Evolutionary conservation across 2,329 filamentous ascomycete genomes (phyloP).

Genomic region (Mollisiaceae sp.): DNA sequence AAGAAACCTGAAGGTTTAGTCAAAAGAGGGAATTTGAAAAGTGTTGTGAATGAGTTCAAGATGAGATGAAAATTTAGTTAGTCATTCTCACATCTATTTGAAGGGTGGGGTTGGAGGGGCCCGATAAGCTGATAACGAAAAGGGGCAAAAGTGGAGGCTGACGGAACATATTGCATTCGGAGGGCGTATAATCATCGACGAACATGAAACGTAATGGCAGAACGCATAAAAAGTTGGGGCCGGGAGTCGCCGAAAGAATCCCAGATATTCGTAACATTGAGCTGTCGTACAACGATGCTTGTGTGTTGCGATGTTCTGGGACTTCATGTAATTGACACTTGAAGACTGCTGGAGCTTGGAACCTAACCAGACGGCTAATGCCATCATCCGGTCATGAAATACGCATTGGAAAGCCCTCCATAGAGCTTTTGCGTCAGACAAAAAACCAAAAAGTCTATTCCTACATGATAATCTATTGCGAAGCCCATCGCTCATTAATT

Average conservation of each 20-base stretch:
- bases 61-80: neutral
- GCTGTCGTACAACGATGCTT: too few relatives aligned
- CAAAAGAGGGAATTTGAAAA: neutral
- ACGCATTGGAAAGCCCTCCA: neutral
- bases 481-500: conserved; percentile 67
- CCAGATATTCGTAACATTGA: too few relatives aligned
- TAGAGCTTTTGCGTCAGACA: too few relatives aligned
- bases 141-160: conserved; percentile 5
- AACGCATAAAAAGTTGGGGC: too few relatives aligned
- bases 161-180: neutral
- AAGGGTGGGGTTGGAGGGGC: neutral
- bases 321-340: too few relatives aligned
- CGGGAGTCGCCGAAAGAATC: too few relatives aligned
- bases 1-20: neutral
- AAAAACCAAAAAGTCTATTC: conserved; percentile 13
- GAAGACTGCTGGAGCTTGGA: neutral
- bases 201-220: too few relatives aligned
- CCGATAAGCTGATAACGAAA: conserved; percentile 5
- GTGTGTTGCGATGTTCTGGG: too few relatives aligned
- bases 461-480: conserved; percentile 30
- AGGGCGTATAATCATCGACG: too few relatives aligned
- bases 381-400: neutral
- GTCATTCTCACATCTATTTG: neutral
- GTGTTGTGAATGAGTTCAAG: neutral
- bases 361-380: neutral